Evolutionary conservation across 176 grass and related monocot species (phyloP), one percentile per base, ranked within the genome.

Genomic region (Hordeum marinum): DNA sequence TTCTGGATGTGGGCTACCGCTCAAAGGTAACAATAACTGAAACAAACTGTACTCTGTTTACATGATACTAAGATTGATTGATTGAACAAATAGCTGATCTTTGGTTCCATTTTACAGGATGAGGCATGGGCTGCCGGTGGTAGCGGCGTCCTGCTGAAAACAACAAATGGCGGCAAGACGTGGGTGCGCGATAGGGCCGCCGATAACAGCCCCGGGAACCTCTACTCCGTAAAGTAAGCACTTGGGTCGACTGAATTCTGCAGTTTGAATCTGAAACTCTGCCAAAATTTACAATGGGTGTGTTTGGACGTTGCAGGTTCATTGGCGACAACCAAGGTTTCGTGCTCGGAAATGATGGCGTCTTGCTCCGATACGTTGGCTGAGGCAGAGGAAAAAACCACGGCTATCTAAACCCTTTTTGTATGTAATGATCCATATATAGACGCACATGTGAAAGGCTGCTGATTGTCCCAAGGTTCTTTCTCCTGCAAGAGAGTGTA

Each of bases 91-190:
- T 50, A 29, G 58, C 15, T 63, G 50, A 20, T 20, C 13, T 2
- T 6, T 2, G 21, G 7, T 57, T 36, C 7, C 1, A 6, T 70
- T 79, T 15, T 76, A 74, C 67, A 98, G 96, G 91, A 99, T 37
- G 96, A 94, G 82, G 96, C 93, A 11, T 96, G 96, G 93, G 96
- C 96, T 37, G 96, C 96, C 4, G 96, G 96, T 42, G 96, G 93
- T 37, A 98, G 91, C 23, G 96, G 93, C 18, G 81, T 98, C 11
- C 43, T 98, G 81, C 78, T 95, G 41, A 93, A 94, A 82, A 96
- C 93, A 29, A 91, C 80, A 46, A 96, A 98, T 45, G 96, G 93
- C 2, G 93, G 93, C 20, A 98, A 94, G 80, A 89, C 32, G 18
- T 98, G 96, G 96, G 78, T 92, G 68, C 91, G 96, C 11, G 93